Evolutionary conservation across 805 yeast genomes (phyloP).

Genomic region (Torulaspora quercuum): DNA sequence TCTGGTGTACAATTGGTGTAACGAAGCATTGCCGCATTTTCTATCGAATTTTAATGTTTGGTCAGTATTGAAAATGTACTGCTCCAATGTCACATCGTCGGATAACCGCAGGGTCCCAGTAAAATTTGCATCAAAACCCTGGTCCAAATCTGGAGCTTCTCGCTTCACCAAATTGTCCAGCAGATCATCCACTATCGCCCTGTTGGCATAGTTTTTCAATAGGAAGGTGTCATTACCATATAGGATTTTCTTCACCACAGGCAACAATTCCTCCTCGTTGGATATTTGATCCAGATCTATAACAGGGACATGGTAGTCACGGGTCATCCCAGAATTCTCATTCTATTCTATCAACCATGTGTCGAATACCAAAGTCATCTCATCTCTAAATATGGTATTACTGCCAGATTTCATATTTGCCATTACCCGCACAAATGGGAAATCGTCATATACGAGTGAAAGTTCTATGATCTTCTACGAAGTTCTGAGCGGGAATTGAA

Average conservation of each 20-base stretch:
- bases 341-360: background rate
- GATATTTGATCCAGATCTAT: conserved; percentile 29
- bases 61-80: conserved; percentile 28
- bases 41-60: conserved; percentile 18
- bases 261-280: conserved; percentile 27
- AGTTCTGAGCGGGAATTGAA: conserved; percentile 4
- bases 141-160: conserved; percentile 14
- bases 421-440: too few species aligned
- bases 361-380: too few species aligned
- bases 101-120: conserved; percentile 25
- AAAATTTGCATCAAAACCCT: conserved; percentile 31
- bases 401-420: too few species aligned
- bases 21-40: conserved; percentile 13
- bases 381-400: too few species aligned
- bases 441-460: too few species aligned
- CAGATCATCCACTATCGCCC: conserved; percentile 19
- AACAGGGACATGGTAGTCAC: conserved; percentile 16
- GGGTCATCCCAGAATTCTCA: too few species aligned
- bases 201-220: conserved; percentile 33
- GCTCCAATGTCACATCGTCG: conserved; percentile 25
- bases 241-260: conserved; percentile 24
- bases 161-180: conserved; percentile 6
- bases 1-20: conserved; percentile 21
- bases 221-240: conserved; percentile 28
- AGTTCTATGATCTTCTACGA: conserved; percentile 2